Conservation (phyloP, 176 grass and related monocot species). For the Areca catechu region DNA sequence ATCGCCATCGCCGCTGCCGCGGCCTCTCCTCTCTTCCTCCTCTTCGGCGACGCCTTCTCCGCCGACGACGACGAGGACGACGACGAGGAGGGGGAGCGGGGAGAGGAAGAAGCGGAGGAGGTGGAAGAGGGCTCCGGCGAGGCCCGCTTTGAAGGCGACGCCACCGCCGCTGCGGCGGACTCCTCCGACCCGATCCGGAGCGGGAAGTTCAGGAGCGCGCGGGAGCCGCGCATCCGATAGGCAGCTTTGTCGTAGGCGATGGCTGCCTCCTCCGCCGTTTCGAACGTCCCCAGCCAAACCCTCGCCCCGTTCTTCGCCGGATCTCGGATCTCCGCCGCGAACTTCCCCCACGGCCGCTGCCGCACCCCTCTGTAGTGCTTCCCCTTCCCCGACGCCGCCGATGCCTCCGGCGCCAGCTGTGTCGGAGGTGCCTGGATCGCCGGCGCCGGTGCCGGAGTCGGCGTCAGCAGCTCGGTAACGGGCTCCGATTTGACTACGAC, state of each 20-base stretch:
- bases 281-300: slow-evolving; percentile 92
- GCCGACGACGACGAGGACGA: slow-evolving; percentile 19
- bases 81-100: slow-evolving; percentile 11
- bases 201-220: slow-evolving; percentile 97
- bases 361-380: slow-evolving; percentile 80
- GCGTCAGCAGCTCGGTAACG: slow-evolving; percentile 22
- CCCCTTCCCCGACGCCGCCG: slow-evolving; percentile 21
- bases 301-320: slow-evolving; percentile 90
- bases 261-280: slow-evolving; percentile 81
- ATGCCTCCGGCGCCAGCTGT: not conserved
- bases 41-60: slow-evolving; percentile 28
- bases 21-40: slow-evolving; percentile 57
- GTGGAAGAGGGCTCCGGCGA: slow-evolving; percentile 32
- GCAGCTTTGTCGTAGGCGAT: slow-evolving; percentile 83
- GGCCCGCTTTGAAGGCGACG: slow-evolving; percentile 33
- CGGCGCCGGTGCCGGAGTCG: not conserved
- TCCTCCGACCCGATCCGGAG: slow-evolving; percentile 61
- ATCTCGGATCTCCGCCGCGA: slow-evolving; percentile 94
- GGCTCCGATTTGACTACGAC: too few species aligned
- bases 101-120: slow-evolving; percentile 5
- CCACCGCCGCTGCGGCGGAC: not conserved
- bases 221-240: slow-evolving; percentile 93
- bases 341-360: slow-evolving; percentile 97
- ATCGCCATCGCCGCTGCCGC: slow-evolving; percentile 43
- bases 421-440: slow-evolving; percentile 4